These are phyloP conservation scores for Oryza nivara DNA, from an alignment of 176 grass and related monocot genomes.

Conservation along the genomic window DNA sequence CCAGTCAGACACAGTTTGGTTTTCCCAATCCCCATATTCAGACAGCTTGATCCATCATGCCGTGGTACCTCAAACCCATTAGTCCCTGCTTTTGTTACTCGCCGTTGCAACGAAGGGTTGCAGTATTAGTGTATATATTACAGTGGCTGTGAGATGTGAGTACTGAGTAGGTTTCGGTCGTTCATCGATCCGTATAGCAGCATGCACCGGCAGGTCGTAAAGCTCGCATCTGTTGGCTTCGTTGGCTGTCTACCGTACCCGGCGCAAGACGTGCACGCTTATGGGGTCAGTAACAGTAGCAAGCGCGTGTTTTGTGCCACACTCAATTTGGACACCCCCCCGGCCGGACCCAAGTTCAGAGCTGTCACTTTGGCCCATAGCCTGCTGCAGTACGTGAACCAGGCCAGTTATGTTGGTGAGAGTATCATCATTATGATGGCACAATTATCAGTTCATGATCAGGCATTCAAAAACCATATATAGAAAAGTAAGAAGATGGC, in stretches of 20 bases:
- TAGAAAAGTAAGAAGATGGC: not conserved
- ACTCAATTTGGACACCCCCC: not conserved
- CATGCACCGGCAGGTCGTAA: not conserved
- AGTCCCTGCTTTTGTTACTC: not conserved
- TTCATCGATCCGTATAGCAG: not conserved
- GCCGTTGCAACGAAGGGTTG: not conserved
- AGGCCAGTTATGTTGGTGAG: not conserved
- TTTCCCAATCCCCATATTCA: not conserved
- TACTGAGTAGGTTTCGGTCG: not conserved
- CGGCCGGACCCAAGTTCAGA: not conserved
- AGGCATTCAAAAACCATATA: not conserved
- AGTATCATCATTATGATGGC: not conserved
- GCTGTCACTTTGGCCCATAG: constrained; percentile 31
- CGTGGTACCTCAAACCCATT: not conserved
- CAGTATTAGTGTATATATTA: not conserved
- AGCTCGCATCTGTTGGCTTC: constrained; percentile 7
- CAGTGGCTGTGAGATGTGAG: not conserved
- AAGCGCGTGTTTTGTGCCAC: not conserved
- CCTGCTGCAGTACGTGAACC: not conserved
- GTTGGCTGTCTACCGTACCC: not conserved
- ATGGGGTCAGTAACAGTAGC: not conserved
- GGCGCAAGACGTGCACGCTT: not conserved
- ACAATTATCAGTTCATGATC: not conserved
- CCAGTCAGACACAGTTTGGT: not conserved
- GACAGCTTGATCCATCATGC: not conserved